These are phyloP conservation scores for Ascochyta fabae DNA, from an alignment of 2,329 filamentous ascomycete species.

Conservation along the genomic window DNA sequence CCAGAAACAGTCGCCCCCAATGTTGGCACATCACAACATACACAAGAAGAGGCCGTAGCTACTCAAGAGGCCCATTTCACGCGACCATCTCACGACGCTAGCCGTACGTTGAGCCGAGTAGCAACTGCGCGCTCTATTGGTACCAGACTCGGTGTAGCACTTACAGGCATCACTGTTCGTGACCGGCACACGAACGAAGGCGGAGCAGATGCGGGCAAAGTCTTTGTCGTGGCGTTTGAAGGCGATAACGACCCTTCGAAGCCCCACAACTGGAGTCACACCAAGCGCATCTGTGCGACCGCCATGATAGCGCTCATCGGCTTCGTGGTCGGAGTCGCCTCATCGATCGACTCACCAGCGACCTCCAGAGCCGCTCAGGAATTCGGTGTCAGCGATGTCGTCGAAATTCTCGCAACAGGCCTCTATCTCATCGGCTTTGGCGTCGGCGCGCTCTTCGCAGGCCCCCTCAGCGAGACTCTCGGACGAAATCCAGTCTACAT, in stretches of 20 bases:
- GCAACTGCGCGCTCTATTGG: conserved; percentile 40
- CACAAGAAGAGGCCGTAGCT: conserved; percentile 1
- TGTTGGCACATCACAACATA: neutral
- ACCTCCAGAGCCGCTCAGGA: conserved; percentile 57
- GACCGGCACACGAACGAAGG: conserved; percentile 43
- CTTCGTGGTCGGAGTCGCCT: conserved; percentile 59
- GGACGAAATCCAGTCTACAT: conserved; percentile 51
- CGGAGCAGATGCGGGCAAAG: conserved; percentile 42
- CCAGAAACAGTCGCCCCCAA: neutral
- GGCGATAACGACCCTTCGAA: conserved; percentile 44
- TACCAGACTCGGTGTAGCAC: conserved; percentile 39
- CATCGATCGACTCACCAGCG: conserved; percentile 60
- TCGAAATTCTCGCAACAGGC: conserved; percentile 55
- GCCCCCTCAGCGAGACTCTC: conserved; percentile 57
- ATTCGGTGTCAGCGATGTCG: conserved; percentile 53
- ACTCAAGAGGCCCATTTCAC: neutral
- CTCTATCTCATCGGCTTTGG: conserved; percentile 58
- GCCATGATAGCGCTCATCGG: conserved; percentile 51
- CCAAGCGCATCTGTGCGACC: conserved; percentile 40
- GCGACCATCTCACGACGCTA: neutral
- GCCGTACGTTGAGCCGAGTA: conserved; percentile 1
- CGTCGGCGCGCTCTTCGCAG: conserved; percentile 46
- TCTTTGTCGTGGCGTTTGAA: conserved; percentile 50
- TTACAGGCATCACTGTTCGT: conserved; percentile 49
- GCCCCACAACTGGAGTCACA: conserved; percentile 47